These are phyloP conservation scores for Euphrasia confusa DNA, from an alignment of 257 asterid genomes.

Conservation along the genomic window DNA sequence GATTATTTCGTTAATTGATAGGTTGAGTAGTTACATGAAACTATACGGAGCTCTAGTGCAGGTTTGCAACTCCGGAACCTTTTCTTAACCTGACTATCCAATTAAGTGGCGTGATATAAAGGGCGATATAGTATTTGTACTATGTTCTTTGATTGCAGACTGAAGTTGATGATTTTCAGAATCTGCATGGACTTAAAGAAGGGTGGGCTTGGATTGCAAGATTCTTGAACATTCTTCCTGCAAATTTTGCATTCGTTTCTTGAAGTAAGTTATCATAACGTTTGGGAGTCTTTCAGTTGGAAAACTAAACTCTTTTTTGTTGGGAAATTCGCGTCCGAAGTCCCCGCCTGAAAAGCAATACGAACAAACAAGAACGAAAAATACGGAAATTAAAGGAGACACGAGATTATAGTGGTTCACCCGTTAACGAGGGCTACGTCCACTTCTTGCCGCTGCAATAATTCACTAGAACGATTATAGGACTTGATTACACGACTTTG, in stretches of 20 bases:
- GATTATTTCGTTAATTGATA: constrained; percentile 40
- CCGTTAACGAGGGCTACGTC: no score
- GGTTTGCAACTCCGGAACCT: constrained; percentile 40
- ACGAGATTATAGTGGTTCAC: no score
- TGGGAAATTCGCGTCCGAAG: no score
- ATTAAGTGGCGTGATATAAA: neutral
- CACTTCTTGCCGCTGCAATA: no score
- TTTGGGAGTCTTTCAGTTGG: neutral
- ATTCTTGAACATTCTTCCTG: constrained; percentile 73
- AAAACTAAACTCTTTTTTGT: no score
- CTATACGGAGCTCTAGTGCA: constrained; percentile 90
- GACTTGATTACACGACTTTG: no score
- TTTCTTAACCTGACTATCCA: neutral
- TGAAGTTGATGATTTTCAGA: constrained; percentile 46
- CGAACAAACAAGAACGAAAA: no score
- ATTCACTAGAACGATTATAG: no score
- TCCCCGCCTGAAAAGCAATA: no score
- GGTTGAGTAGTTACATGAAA: constrained; percentile 62
- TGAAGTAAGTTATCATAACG: constrained; percentile 46
- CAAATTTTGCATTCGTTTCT: constrained; percentile 75
- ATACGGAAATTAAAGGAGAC: no score
- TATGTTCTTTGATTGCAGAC: constrained; percentile 44
- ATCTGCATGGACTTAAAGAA: constrained; percentile 64
- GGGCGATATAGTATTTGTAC: neutral
- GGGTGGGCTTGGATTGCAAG: constrained; percentile 98